These are phyloP conservation scores for Biscogniauxia sp. DNA, from an alignment of 2,329 filamentous ascomycete species.

Conservation along the genomic window DNA sequence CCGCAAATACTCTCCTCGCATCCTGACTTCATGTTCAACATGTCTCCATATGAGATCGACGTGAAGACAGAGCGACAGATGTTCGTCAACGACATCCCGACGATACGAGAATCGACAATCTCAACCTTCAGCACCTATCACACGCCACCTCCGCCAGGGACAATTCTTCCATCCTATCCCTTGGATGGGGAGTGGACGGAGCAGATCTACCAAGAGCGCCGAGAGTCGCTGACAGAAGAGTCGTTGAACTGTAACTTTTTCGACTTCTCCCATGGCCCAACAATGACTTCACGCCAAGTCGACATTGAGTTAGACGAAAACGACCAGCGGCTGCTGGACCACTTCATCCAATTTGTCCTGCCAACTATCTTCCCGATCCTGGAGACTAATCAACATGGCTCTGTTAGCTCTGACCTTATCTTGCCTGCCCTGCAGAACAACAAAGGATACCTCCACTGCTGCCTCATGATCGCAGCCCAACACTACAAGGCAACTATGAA, in stretches of 20 bases:
- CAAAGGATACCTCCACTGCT: conserved; percentile 92
- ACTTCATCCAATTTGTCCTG: conserved; percentile 86
- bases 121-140: conserved; percentile 93
- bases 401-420: conserved; percentile 76
- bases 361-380: conserved; percentile 89
- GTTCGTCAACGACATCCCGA: conserved; percentile 87
- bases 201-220: conserved; percentile 64
- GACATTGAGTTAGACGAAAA: conserved; percentile 82
- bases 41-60: conserved; percentile 86
- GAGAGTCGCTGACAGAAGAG: conserved; percentile 67
- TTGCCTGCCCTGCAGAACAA: conserved; percentile 87
- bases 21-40: conserved; percentile 55
- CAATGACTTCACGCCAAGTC: conserved; percentile 63
- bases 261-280: conserved; percentile 69
- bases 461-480: conserved; percentile 86
- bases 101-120: conserved; percentile 79
- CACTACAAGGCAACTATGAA: conserved; percentile 80
- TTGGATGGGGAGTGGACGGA: conserved; percentile 68
- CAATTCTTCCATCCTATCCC: conserved; percentile 61
- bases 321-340: conserved; percentile 82
- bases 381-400: conserved; percentile 84
- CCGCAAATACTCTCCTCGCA: conserved; percentile 56
- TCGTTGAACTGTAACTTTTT: conserved; percentile 75
- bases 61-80: conserved; percentile 94
- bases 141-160: conserved; percentile 69